Conservation (phyloP, 495 filamentous ascomycete genomes). For the Thozetella sp. region DNA sequence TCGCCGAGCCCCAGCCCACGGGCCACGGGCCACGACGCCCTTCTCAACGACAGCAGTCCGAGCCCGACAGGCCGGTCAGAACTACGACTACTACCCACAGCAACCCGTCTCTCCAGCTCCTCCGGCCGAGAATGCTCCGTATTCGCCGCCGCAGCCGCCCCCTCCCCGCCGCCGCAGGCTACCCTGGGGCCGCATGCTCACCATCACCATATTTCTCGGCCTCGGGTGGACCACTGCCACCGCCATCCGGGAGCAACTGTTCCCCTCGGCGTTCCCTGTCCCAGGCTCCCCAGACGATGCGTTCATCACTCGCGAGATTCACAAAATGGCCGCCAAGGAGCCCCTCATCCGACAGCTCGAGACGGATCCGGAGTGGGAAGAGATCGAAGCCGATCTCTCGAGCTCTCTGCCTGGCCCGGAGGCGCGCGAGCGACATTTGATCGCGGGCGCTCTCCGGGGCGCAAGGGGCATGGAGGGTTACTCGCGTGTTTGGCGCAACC, state of each 20-base stretch:
- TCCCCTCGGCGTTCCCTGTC: conserved; percentile 30
- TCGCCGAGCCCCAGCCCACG: background rate
- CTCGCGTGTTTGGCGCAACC: conserved; percentile 49
- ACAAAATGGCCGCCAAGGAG: conserved; percentile 35
- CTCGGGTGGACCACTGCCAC: conserved; percentile 34
- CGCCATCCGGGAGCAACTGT: conserved; percentile 28
- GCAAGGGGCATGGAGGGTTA: conserved; percentile 46
- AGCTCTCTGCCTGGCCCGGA: conserved; percentile 40
- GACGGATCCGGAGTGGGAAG: conserved; percentile 52
- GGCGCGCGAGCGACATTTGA: conserved; percentile 35
- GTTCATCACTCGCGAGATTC: conserved; percentile 25
- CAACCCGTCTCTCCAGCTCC: background rate
- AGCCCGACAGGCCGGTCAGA: background rate
- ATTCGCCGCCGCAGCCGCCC: background rate
- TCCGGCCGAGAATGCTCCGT: background rate
- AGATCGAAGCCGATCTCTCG: conserved; percentile 56
- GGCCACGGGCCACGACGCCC: background rate
- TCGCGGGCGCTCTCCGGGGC: conserved; percentile 42
- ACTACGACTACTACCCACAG: background rate
- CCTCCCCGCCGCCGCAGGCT: background rate
- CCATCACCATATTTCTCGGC: conserved; percentile 31
- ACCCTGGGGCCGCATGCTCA: conserved; percentile 17
- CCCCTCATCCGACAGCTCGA: conserved; percentile 56
- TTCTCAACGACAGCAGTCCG: background rate
- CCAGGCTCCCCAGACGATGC: conserved; percentile 34